Conservation (phyloP, 768 basidiomycete genomes). For the Rhodotorula paludigena region DNA sequence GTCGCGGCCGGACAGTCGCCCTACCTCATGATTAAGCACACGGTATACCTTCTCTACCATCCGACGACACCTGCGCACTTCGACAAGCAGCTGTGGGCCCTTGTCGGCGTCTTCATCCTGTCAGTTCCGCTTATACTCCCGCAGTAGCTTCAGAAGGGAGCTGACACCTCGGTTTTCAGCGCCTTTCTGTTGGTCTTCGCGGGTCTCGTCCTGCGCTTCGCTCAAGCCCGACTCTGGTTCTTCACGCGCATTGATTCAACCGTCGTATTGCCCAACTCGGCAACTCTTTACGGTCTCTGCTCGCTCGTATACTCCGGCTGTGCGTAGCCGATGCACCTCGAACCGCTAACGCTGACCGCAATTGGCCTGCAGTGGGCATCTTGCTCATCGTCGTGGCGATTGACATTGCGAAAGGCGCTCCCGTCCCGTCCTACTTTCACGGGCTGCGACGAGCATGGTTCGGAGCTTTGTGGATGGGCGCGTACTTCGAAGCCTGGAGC, state of each 20-base stretch:
- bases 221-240: slow-evolving; percentile 13
- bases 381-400: slow-evolving; percentile 2
- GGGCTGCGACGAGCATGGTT: slow-evolving; percentile 1
- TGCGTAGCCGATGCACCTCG: not conserved
- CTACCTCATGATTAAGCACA: not conserved
- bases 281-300: slow-evolving; percentile 7
- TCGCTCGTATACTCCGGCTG: slow-evolving; percentile 7
- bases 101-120: slow-evolving; percentile 10
- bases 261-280: slow-evolving; percentile 15
- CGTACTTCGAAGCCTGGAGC: slow-evolving; percentile 23
- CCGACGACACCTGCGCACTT: not conserved
- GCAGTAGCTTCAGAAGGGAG: not conserved
- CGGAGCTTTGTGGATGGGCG: slow-evolving; percentile 5
- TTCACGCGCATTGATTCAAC: slow-evolving; percentile 14
- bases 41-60: slow-evolving; percentile 5
- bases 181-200: slow-evolving; percentile 1
- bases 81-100: not conserved
- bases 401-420: not conserved
- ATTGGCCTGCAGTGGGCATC: slow-evolving; percentile 9
- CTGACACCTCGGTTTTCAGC: not conserved
- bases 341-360: too few species aligned
- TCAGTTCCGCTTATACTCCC: not conserved
- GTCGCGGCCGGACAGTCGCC: not conserved
- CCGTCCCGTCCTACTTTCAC: not conserved
- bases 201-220: slow-evolving; percentile 5